Evolutionary conservation across 305 asterid species (phyloP).

Genomic region (Rubia peregrina): DNA sequence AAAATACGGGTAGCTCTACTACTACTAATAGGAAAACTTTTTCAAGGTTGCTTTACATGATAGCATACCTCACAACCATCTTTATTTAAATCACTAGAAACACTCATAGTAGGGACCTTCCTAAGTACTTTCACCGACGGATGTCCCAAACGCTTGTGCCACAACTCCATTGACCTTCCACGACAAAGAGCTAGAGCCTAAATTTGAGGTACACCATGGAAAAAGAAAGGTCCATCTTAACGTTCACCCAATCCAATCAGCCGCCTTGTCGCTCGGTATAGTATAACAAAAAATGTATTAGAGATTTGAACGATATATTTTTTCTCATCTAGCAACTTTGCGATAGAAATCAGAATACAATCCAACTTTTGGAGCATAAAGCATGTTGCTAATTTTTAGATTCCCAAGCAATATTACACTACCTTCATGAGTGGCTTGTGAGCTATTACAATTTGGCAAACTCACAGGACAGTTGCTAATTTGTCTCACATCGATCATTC

Average conservation of each 20-base stretch:
- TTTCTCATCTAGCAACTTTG: neutral
- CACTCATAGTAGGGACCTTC: neutral
- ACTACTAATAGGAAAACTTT: conserved; percentile 2
- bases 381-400: neutral
- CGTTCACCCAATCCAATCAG: conserved; percentile 19
- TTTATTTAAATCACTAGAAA: conserved; percentile 1
- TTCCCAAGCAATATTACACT: neutral
- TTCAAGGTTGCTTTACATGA: conserved; percentile 5
- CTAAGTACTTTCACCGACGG: neutral
- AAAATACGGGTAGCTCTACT: conserved; percentile 2
- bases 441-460: neutral
- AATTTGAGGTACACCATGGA: neutral
- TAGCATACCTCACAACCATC: conserved; percentile 12
- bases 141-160: conserved; percentile 5
- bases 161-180: neutral
- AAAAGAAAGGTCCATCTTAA: conserved; percentile 6
- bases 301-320: conserved; percentile 1
- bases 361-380: neutral
- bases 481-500: neutral
- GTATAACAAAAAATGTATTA: conserved; percentile 9
- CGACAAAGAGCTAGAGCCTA: conserved; percentile 1
- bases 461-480: neutral
- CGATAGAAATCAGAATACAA: neutral
- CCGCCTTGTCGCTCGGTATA: conserved; percentile 5
- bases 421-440: conserved; percentile 4